These are phyloP conservation scores for Xylariaceae sp. DNA, from an alignment of 2,329 filamentous ascomycete genomes.

Conservation along the genomic window DNA sequence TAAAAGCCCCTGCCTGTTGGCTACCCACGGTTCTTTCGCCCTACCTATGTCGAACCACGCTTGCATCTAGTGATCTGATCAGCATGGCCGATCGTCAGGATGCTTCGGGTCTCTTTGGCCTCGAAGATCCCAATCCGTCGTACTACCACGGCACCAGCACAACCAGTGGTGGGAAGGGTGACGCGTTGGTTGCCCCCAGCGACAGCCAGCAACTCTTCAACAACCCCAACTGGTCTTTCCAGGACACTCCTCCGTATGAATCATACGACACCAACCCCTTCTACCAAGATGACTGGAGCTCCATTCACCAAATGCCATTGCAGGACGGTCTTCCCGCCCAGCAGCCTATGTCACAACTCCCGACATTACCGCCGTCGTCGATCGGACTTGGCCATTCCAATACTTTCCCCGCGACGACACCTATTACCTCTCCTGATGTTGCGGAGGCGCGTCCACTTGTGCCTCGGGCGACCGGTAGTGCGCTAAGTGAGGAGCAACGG, in stretches of 20 bases:
- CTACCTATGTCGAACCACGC: conserved; percentile 44
- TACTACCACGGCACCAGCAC: conserved; percentile 39
- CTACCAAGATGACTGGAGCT: conserved; percentile 42
- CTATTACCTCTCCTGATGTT: conserved; percentile 35
- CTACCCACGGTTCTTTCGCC: conserved; percentile 11
- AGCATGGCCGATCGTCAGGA: conserved; percentile 45
- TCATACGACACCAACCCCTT: conserved; percentile 47
- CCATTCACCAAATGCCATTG: conserved; percentile 37
- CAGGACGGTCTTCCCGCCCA: conserved; percentile 39
- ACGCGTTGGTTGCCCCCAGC: conserved; percentile 16
- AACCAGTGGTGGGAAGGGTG: conserved; percentile 20
- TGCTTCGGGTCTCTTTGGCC: conserved; percentile 50
- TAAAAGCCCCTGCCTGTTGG: conserved; percentile 3
- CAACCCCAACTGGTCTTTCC: conserved; percentile 55
- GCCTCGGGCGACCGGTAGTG: conserved; percentile 44
- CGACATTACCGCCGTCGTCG: conserved; percentile 34
- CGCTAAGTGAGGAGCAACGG: conserved; percentile 63
- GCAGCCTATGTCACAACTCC: conserved; percentile 41
- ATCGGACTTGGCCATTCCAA: conserved; percentile 45
- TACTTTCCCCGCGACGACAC: conserved; percentile 40
- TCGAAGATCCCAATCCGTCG: conserved; percentile 48
- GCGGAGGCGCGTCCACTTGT: conserved; percentile 38
- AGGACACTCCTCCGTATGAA: conserved; percentile 55
- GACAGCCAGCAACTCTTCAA: conserved; percentile 43
- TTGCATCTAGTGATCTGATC: conserved; percentile 43